Evolutionary conservation across 1,284 basidiomycete genomes (phyloP).

Genomic region (Boletellus deceptivus): DNA sequence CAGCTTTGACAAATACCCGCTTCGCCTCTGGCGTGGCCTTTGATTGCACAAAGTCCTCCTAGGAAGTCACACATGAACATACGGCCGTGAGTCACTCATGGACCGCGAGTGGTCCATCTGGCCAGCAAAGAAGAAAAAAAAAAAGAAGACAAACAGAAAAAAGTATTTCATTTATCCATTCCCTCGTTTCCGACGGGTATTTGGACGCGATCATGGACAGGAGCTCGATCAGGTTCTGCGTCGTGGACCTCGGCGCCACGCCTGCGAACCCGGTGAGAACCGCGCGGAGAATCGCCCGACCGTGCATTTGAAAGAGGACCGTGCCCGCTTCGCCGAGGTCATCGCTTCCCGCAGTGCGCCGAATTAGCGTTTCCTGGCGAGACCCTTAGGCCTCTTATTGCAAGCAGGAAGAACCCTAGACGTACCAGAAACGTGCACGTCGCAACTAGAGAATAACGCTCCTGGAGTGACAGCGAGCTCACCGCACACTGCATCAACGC

Average conservation of each 20-base stretch:
- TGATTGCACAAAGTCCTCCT: conserved; percentile 65
- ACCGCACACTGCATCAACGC: conserved; percentile 73
- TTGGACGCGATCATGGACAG: conserved; percentile 64
- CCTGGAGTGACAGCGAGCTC: conserved; percentile 71
- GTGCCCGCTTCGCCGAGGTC: conserved; percentile 50
- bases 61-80: background rate
- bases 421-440: conserved; percentile 80
- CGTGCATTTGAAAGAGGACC: conserved; percentile 58
- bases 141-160: conserved; percentile 53
- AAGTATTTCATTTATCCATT: conserved; percentile 73
- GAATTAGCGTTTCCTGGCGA: conserved; percentile 58
- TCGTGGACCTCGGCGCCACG: conserved; percentile 78
- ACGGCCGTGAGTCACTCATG: too few relatives aligned
- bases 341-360: conserved; percentile 55
- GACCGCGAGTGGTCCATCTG: background rate
- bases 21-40: conserved; percentile 70
- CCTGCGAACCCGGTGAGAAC: conserved; percentile 77
- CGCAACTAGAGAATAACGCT: conserved; percentile 82
- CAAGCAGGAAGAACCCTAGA: background rate
- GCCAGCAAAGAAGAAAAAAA: conserved; percentile 28
- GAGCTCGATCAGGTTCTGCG: conserved; percentile 80
- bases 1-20: conserved; percentile 70
- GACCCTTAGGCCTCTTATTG: too few relatives aligned
- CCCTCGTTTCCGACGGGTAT: conserved; percentile 50
- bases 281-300: conserved; percentile 67